A percentile compares a stretch with the other conserved stretches of the same genome.
These are phyloP conservation scores for Lipomyces kockii DNA, from an alignment of 805 yeast species.

Conservation along the genomic window DNA sequence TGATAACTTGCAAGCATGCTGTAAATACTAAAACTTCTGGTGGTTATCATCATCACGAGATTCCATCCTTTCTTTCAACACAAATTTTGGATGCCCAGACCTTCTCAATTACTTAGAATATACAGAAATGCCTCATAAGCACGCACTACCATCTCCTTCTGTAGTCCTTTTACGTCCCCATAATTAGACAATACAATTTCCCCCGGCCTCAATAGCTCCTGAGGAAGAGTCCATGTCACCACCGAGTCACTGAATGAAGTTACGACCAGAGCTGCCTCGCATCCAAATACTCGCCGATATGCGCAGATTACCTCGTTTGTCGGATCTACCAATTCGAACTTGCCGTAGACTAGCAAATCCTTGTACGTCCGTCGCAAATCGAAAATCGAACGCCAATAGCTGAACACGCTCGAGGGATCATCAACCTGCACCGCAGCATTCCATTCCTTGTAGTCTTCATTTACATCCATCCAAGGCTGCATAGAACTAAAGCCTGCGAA, in stretches of 20 bases:
- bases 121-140: constrained; percentile 24
- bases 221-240: constrained; percentile 18
- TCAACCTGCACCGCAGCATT: constrained; percentile 54
- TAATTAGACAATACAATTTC: constrained; percentile 13
- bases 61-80: background rate
- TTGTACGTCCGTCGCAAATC: constrained; percentile 51
- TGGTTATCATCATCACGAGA: no score
- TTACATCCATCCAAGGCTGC: constrained; percentile 57
- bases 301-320: constrained; percentile 11
- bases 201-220: constrained; percentile 3
- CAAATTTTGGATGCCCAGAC: background rate
- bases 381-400: constrained; percentile 54
- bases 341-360: constrained; percentile 53
- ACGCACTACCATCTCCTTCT: constrained; percentile 2
- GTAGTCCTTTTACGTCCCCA: background rate
- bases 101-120: background rate
- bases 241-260: constrained; percentile 7
- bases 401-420: constrained; percentile 54
- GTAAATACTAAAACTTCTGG: no score
- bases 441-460: constrained; percentile 54
- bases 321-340: constrained; percentile 51
- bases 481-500: constrained; percentile 52
- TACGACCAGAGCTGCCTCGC: constrained; percentile 11
- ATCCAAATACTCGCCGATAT: constrained; percentile 12
- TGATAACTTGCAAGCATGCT: no score